Evolutionary conservation across 2,329 filamentous ascomycete genomes (phyloP).

Genomic region (Exophiala calicioides): DNA sequence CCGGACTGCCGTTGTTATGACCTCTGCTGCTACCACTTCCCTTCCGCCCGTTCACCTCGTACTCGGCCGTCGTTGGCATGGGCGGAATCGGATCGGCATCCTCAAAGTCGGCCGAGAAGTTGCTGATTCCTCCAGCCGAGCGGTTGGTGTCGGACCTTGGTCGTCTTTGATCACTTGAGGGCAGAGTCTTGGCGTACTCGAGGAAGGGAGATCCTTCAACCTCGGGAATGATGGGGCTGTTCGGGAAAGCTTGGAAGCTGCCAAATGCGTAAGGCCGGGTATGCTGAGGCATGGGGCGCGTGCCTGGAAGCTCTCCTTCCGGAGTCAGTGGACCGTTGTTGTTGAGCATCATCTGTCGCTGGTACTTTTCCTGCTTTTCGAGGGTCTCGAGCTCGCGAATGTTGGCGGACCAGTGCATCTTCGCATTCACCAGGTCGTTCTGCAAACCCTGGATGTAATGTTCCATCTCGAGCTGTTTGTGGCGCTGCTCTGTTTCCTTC

Average conservation of each 20-base stretch:
- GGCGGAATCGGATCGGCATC: conserved; percentile 34
- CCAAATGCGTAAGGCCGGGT: conserved; percentile 28
- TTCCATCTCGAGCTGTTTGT: conserved; percentile 45
- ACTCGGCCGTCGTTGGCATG: conserved; percentile 27
- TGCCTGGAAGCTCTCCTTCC: conserved; percentile 60
- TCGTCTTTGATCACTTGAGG: conserved; percentile 21
- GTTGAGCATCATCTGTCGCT: conserved; percentile 47
- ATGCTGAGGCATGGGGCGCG: conserved; percentile 40
- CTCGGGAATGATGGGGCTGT: conserved; percentile 30
- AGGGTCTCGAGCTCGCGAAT: conserved; percentile 35
- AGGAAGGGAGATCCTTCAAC: conserved; percentile 30
- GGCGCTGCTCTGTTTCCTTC: conserved; percentile 47
- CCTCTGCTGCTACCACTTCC: conserved; percentile 32
- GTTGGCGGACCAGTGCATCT: conserved; percentile 37
- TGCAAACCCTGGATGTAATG: conserved; percentile 44
- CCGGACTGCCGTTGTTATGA: conserved; percentile 32
- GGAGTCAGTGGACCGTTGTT: conserved; percentile 55
- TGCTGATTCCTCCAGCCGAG: conserved; percentile 30
- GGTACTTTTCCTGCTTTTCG: conserved; percentile 31
- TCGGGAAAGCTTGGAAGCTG: conserved; percentile 30
- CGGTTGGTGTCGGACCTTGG: conserved; percentile 32
- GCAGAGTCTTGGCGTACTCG: conserved; percentile 30
- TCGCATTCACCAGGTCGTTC: conserved; percentile 33
- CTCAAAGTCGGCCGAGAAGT: conserved; percentile 32
- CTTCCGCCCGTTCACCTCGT: conserved; percentile 29